phyloP scores from a whole-genome alignment of 306 rosid genomes.

The Morella rubra region DNA sequence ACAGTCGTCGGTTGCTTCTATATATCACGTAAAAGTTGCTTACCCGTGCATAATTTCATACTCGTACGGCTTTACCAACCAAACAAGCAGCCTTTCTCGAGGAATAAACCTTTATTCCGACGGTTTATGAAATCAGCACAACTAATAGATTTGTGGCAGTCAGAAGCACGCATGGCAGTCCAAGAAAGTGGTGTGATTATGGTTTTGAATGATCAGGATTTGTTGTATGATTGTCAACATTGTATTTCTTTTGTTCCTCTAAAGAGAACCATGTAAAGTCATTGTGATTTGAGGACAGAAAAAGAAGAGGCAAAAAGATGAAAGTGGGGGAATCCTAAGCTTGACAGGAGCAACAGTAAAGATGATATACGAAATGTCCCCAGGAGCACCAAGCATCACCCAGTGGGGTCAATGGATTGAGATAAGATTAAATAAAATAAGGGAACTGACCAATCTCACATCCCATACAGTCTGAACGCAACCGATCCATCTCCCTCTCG shows the following conservation, averaged over 20 bases:
- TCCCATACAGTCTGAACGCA: constrained; percentile 32
- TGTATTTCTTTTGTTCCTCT: constrained; percentile 44
- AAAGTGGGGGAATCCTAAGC: constrained; percentile 91
- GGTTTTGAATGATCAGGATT: constrained; percentile 47
- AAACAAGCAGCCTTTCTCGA: background rate
- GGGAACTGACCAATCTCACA: constrained; percentile 31
- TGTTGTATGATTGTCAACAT: constrained; percentile 45
- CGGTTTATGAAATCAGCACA: constrained; percentile 1
- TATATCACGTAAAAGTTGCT: background rate
- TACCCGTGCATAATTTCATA: constrained; percentile 12
- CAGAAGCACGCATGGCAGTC: constrained; percentile 50
- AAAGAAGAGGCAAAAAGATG: constrained; percentile 33
- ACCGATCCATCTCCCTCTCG: constrained; percentile 21
- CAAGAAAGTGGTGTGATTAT: constrained; percentile 36
- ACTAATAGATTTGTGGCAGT: constrained; percentile 23
- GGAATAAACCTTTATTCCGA: background rate
- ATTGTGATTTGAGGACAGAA: constrained; percentile 38
- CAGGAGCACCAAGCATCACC: constrained; percentile 61
- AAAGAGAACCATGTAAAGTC: constrained; percentile 42
- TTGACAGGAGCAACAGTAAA: constrained; percentile 48
- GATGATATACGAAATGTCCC: constrained; percentile 75
- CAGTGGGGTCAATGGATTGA: constrained; percentile 54
- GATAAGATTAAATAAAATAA: constrained; percentile 27
- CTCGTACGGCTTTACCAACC: constrained; percentile 6
- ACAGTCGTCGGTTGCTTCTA: background rate